Evolutionary conservation across 2,329 filamentous ascomycete genomes (phyloP).

Genomic region (Fusarium coicis): DNA sequence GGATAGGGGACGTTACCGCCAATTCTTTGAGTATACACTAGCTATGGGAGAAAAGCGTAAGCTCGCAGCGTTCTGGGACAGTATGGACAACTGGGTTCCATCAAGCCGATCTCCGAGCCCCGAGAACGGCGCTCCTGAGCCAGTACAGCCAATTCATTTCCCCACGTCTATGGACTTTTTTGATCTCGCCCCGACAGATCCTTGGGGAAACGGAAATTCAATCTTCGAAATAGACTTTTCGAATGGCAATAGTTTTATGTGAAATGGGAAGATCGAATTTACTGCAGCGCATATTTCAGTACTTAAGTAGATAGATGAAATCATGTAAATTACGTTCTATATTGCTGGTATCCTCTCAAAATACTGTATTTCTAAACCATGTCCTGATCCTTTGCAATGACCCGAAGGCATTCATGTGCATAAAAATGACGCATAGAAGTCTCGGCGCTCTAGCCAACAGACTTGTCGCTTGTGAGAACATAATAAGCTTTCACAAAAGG

Average conservation of each 20-base stretch:
- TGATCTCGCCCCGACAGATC: not conserved
- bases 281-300: too few species aligned
- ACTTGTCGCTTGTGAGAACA: not conserved
- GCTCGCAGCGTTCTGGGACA: not conserved
- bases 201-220: not conserved
- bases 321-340: too few species aligned
- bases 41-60: not conserved
- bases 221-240: not conserved
- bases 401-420: too few species aligned
- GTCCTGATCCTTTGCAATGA: too few species aligned
- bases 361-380: too few species aligned
- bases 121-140: not conserved
- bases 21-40: not conserved
- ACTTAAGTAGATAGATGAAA: too few species aligned
- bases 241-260: not conserved
- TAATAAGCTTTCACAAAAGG: not conserved
- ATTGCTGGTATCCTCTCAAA: too few species aligned
- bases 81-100: not conserved
- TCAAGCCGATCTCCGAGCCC: not conserved
- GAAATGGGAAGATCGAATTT: too few species aligned
- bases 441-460: rapidly evolving
- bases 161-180: not conserved
- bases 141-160: not conserved
- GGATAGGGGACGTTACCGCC: not conserved
- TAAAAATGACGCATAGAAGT: too few species aligned